Base-by-base conservation (phyloP, 2,329 filamentous ascomycete genomes). In the Fusarium lateritium region DNA sequence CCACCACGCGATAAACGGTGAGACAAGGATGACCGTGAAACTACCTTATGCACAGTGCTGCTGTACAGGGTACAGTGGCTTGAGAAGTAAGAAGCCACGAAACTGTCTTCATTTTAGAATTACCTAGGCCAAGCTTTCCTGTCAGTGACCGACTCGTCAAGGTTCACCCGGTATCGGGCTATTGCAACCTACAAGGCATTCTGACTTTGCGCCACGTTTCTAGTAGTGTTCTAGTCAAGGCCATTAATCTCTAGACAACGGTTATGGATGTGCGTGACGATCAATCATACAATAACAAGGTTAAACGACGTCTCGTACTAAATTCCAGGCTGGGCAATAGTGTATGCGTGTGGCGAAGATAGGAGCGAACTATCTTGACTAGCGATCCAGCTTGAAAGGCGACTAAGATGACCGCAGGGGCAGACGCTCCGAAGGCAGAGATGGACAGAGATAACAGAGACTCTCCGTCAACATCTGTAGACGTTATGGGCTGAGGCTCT, bases 201-300 rank as follows among this genome's bases (percentile, higher is more conserved):
- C 17, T 43, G 49, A 51, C 31, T 62, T 40, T 62, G 43, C 61
- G 66, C 49, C 47, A 54, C 46, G 56, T 62, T 69, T 67, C 66
- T 69, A 33, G 45, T 51, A 33, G 22, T 50, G 47, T 69, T 69
- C 65, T 69, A 57, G 65, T 47, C 50, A 60, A 50, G 47, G 28
- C 47, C 34, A 42, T 52, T 53, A 40, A 40, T 34, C 28, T 31
- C 49, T 21, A 15, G 39, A 39, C 26, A 40, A 39, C 36, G 17
- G 19, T 39, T 34, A 31, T 38, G 26, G 26, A 63, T 19, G 42
- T 39, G 22, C 14, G 22, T 46, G 28, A 28, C 19, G 22, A 26
- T 21, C 24, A 26, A 31, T 28, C 26, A 62, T 44, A 40, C 8
- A 40, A 21, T 47, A 34, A 22, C 40, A 34, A 19, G 28, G 28